A percentile compares a stretch with the other conserved stretches of the same genome.
Conservation (phyloP, 345 rosid species). For the Lagerstroemia speciosa region DNA sequence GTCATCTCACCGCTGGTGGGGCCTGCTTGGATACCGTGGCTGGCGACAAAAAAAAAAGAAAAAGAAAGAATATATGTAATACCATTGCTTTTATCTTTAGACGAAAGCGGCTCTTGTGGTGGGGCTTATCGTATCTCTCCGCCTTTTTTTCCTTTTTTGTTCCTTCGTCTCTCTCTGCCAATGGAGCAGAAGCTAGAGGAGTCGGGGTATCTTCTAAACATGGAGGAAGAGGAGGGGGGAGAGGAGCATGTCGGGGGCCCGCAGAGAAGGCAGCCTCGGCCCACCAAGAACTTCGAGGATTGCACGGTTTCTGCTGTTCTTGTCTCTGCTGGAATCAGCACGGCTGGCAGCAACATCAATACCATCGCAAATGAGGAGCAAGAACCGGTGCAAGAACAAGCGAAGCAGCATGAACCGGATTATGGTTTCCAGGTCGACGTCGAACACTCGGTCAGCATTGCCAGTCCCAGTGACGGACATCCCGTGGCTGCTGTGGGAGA, state of each 20-base stretch:
- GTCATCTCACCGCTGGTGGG: too few species aligned
- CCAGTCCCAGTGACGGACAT: background rate
- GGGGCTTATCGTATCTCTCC: background rate
- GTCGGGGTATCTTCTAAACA: background rate
- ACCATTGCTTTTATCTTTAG: background rate
- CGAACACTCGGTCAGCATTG: background rate
- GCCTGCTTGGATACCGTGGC: too few species aligned
- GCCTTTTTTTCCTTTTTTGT: background rate
- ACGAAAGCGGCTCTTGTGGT: background rate
- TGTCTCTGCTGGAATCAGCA: background rate
- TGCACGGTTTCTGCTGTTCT: background rate
- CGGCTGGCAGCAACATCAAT: background rate
- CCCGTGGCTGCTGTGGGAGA: background rate
- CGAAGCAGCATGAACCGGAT: background rate
- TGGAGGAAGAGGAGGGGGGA: background rate
- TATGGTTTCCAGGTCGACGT: too few species aligned
- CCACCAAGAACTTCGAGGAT: background rate
- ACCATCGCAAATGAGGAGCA: background rate
- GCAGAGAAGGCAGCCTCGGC: background rate
- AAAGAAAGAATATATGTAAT: background rate
- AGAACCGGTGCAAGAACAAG: background rate
- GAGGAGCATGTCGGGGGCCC: background rate
- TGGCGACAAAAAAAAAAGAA: too few species aligned
- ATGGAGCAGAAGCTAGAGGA: background rate
- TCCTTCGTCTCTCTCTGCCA: background rate